Base-by-base conservation (phyloP, 495 filamentous ascomycete species). In the Penicillium parvum region DNA sequence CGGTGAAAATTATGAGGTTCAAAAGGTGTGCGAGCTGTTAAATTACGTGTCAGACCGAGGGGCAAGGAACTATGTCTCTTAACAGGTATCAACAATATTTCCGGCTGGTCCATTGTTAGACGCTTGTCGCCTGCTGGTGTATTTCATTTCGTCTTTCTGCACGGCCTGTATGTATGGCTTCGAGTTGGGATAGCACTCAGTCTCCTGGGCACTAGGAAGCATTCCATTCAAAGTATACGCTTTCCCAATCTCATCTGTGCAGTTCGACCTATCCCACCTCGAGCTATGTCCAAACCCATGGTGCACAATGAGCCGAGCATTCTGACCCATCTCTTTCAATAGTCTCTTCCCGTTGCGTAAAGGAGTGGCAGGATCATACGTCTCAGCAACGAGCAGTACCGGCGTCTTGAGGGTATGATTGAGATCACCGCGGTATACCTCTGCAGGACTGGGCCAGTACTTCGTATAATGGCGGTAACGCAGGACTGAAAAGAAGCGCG, bases 281-380 rank as follows among this genome's bases (percentile, higher is more conserved):
- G 51, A 46, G 28, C 41, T 54, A 36, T 54, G 51, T 14, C 51
- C 46, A 32, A 42, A 54, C 1, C 16, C 51, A 43, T 54, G 32
- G 29, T 54, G 32, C 23, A 54, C 46, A 40, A 54, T 35, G 9
- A 54, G 25, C 14, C 46, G 37, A 2, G 51, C 51, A 34, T 54
- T 54, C 9, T 25, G 16, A 4, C 46, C 51, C 51, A 54, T 54
- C 14, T 54, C 46, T 3, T 32, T 7, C 11, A 50, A 21, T 4
- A 54, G 46, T 10, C 51, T 40, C 26, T 46, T 37, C 27, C 51
- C 51, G 40, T 54, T 54, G 2, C 41, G 46, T 14, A 54, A 22
- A 0, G 51, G 51, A 1, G 51, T 54, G 15, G 51, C 51, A 21
- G 46, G 51, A 11, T 54, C 51, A 39, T 50, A 54, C 10, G 51